Base-by-base conservation (phyloP, 2,329 filamentous ascomycete genomes). In the Colletotrichum spaethianum region DNA sequence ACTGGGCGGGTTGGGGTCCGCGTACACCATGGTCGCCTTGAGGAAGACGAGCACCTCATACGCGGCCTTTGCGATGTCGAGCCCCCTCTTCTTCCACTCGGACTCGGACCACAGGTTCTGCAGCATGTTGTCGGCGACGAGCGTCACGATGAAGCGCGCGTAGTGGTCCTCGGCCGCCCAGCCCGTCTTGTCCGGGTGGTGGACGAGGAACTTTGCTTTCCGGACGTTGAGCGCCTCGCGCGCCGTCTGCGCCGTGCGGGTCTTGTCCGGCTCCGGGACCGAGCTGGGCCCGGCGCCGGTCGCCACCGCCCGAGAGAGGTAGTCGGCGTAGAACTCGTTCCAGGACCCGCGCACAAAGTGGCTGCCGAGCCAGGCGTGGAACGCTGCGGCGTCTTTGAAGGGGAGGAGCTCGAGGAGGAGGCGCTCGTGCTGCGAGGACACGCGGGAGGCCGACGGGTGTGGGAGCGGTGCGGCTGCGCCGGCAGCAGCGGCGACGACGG, bases 331-430 rank as follows among this genome's bases (percentile, higher is more conserved):
- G 75, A 83, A 83, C 75, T 83, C 82, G 65, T 74, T n/a, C 81
- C 81, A 84, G 33, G 80, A 77, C 50, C 80, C 81, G 64, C 77
- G 76, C 20, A 83, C 77, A 48, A 77, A 77, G 48, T 73, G 59
- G 70, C 80, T 74, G 53, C 71, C 64, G 12, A 83, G 78, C 82
- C 82, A 84, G 33, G 78, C 78, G 50, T 79, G 79, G 74, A 84
- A 83, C 70, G 78, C 75, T 33, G 59, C 53, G 42, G 69, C 56
- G 57, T 80, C 79, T 56, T 79, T 79, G 77, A 83, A 81, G 36
- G 82, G 81, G 14, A 84, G 78, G 48, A 83, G 79, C 73, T 83
- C 81, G 73, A 83, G 76, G 62, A 83, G 77, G 42, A 84, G 81
- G 40, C 82, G 80, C 74, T 82, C 79, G 73, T 82, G 80, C 74